Base-by-base conservation (phyloP, 805 yeast genomes). In the Scheffersomyces lignosus region DNA sequence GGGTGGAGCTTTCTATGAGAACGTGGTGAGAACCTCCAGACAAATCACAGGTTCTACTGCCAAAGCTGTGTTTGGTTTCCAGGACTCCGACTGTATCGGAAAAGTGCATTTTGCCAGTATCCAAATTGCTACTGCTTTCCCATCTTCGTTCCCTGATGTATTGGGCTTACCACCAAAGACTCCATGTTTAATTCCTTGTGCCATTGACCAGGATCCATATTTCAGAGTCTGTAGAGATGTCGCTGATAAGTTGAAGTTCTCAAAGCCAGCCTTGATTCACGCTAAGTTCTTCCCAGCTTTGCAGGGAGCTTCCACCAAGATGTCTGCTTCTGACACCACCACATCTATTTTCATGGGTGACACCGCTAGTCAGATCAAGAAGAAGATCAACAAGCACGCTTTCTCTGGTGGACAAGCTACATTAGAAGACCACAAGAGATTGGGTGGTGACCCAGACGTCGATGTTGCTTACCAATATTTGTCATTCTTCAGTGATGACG, bases 141-240 rank as follows among this genome's bases (percentile, higher is more conserved):
- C 96, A 41, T 86, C 91, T 33, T 87, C 97, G 10, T 93, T 87
- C 77, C 99, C 98, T 2, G 96, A 83, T 46, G 85, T 93, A 16
- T 77, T 93, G 51, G 96, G 87, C 5, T 66, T 83, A 53, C 87
- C 95, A 31, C 71, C 81, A 33, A 93, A 90, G 70, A 88, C 97
- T 0, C 98, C 96, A 44, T 88, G 96, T 65, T 73, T 93, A 62
- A 93, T 93, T 62, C 99, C 99, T 27, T 93, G 99, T 75, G 99
- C 99, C 32, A 93, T 93, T 60, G 99, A 93, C 62, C 99, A 91
- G 72, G 99, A 93, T 64, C 98, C 99, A 20, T 93, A 93, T 65
- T 93, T 93, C 73, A 78, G 99, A 66, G 95, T 93, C 15, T 87
- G 96, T 65, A 78, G 99, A 67, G 99, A 93, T 61, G 99, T 93